These are phyloP conservation scores for Cryptococcus sp. DNA, from an alignment of 1,284 basidiomycete species.

Conservation along the genomic window DNA sequence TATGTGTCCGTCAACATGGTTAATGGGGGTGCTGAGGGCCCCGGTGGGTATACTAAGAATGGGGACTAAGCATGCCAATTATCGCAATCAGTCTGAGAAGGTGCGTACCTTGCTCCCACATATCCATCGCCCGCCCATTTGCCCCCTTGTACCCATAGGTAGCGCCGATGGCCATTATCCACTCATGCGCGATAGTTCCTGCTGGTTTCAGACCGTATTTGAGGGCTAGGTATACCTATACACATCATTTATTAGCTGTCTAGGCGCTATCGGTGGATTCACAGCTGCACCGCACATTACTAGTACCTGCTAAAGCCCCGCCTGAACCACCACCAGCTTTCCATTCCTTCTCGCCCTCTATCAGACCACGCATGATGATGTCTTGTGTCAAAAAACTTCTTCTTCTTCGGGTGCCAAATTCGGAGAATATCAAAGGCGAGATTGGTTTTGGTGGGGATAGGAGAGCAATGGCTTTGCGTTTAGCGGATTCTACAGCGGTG, in stretches of 20 bases:
- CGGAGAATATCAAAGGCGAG: constrained; percentile 75
- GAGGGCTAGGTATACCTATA: constrained; percentile 76
- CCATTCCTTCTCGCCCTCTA: constrained; percentile 63
- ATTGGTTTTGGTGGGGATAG: constrained; percentile 53
- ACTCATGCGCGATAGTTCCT: constrained; percentile 91
- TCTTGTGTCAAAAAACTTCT: constrained; percentile 80
- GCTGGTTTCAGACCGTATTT: constrained; percentile 69
- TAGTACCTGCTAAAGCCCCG: constrained; percentile 77
- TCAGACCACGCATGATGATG: constrained; percentile 69
- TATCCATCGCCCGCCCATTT: constrained; percentile 70
- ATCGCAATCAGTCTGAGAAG: not conserved
- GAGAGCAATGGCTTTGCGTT: constrained; percentile 68
- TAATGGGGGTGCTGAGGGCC: constrained; percentile 57
- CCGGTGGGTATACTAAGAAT: constrained; percentile 61
- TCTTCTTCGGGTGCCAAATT: constrained; percentile 89
- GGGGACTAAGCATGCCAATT: not conserved
- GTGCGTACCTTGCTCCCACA: constrained; percentile 69
- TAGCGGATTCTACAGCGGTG: constrained; percentile 59
- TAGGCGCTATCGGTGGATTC: not conserved
- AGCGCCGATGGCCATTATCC: constrained; percentile 93
- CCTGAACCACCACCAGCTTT: constrained; percentile 41
- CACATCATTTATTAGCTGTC: not conserved
- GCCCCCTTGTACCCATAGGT: constrained; percentile 74
- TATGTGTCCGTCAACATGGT: constrained; percentile 92
- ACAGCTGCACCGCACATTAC: constrained; percentile 63